Percentiles rank a stretch among this genome's conserved stretches.
phyloP scores from a whole-genome alignment of 331 rosid genomes.

The Quercus phellos region DNA sequence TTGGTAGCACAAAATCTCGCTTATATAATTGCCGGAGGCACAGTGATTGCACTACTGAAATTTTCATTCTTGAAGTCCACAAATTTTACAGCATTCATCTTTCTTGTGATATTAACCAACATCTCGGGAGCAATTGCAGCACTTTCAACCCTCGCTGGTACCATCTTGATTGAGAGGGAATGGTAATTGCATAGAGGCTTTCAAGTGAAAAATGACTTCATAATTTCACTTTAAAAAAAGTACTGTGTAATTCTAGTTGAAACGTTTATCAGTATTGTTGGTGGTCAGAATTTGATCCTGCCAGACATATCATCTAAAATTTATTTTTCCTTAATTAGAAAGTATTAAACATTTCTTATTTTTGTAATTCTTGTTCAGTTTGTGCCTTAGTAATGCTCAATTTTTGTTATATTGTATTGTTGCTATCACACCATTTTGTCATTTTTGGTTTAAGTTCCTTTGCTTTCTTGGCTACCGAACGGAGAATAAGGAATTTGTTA shows the following conservation, averaged over 20 bases:
- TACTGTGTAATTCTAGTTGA: not conserved
- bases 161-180: slow-evolving; percentile 89
- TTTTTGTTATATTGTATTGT: not conserved
- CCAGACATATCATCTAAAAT: not conserved
- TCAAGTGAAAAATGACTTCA: not conserved
- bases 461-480: not conserved
- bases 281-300: not conserved
- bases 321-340: too few relatives aligned
- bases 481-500: not conserved
- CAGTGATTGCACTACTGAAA: slow-evolving; percentile 48
- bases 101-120: slow-evolving; percentile 52
- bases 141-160: slow-evolving; percentile 83
- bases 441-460: not conserved
- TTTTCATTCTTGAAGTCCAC: slow-evolving; percentile 52
- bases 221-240: not conserved
- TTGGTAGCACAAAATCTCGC: slow-evolving; percentile 66
- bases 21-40: slow-evolving; percentile 60
- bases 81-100: slow-evolving; percentile 45
- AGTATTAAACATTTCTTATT: not conserved
- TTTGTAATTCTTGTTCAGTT: not conserved
- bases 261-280: not conserved
- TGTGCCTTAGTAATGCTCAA: not conserved
- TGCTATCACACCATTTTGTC: not conserved
- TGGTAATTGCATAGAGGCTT: slow-evolving; percentile 48
- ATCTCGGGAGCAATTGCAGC: slow-evolving; percentile 71